Percentiles rank a stretch among this genome's conserved stretches.
These are phyloP conservation scores for Phialophora verrucosa DNA, from an alignment of 2,329 filamentous ascomycete species.

Conservation along the genomic window DNA sequence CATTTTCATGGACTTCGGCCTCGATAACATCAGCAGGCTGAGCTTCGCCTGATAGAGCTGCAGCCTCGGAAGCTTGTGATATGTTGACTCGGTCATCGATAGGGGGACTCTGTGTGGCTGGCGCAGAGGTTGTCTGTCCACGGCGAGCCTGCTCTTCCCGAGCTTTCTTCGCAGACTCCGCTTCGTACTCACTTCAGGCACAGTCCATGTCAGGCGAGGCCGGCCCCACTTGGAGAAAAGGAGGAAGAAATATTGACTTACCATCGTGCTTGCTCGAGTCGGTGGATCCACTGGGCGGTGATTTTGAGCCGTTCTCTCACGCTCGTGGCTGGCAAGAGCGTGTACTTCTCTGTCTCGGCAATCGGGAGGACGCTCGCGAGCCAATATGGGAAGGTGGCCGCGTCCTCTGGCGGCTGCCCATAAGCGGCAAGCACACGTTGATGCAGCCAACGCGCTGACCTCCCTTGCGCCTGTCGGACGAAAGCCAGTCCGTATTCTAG, in stretches of 20 bases:
- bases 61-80: not conserved
- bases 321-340: constrained; percentile 72
- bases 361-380: constrained; percentile 82
- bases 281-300: constrained; percentile 76
- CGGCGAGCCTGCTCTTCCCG: constrained; percentile 15
- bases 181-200: constrained; percentile 33
- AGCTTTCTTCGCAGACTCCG: constrained; percentile 19
- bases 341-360: constrained; percentile 78
- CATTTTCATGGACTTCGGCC: not conserved
- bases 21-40: not conserved
- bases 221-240: constrained; percentile 24
- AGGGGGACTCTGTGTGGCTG: not conserved
- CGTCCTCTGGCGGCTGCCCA: constrained; percentile 76
- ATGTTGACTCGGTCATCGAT: not conserved
- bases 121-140: not conserved
- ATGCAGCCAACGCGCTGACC: constrained; percentile 76
- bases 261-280: constrained; percentile 71
- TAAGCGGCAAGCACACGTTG: constrained; percentile 74
- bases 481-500: constrained; percentile 71
- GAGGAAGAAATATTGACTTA: constrained; percentile 54
- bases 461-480: constrained; percentile 69
- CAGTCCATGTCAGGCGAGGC: constrained; percentile 36
- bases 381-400: constrained; percentile 85
- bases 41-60: not conserved
- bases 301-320: constrained; percentile 84